Base-by-base conservation (phyloP, 805 yeast species). In the Zygotorulaspora florentina region DNA sequence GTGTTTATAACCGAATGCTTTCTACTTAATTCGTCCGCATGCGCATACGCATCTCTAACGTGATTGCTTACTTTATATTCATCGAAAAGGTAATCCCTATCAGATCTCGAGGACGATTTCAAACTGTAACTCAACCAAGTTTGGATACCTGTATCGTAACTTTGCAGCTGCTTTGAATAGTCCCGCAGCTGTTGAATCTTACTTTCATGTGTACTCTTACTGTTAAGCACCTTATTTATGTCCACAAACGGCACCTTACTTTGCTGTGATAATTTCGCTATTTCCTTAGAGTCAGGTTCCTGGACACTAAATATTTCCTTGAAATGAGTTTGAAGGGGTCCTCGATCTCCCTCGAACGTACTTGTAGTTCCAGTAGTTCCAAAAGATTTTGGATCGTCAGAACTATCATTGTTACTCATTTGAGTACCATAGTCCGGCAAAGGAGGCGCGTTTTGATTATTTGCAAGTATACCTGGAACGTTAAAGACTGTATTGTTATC, bases 1-100 rank as follows among this genome's bases (percentile, higher is more conserved):
- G 70, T 69, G 30, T 70, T 71, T 39, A 64, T 59, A 30, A 70
- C 71, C 2, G 70, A 61, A 42, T 72, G 69, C 47, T 59, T 67
- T 48, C 57, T 57, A 31, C 66, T 59, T 40, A 61, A 52, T 10
- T 65, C 78, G 6, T 77, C 71, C 1, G 86, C 85, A 55, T 81
- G 80, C 31, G 78, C 80, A 60, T 81, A 83, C 1, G 87, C 88
- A 44, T 75, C 79, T 26, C 76, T 68, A 2, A 84, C 89, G 50
- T 80, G 75, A 66, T 64, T 56, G 54, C 70, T 58, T 52, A 73
- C 62, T 69, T 69, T 53, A 72, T 68, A 63, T 59, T 79, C 59
- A 55, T 61, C 59, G 43, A 51, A 62, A 47, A 53, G 47, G 47
- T 45, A 64, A 41, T 59, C 67, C 30, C 50, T 62, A 50, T 67